Evolutionary conservation across 371 early-diverging fungal species (phyloP).

Genomic region (Encephalitozoon cuniculi): DNA sequence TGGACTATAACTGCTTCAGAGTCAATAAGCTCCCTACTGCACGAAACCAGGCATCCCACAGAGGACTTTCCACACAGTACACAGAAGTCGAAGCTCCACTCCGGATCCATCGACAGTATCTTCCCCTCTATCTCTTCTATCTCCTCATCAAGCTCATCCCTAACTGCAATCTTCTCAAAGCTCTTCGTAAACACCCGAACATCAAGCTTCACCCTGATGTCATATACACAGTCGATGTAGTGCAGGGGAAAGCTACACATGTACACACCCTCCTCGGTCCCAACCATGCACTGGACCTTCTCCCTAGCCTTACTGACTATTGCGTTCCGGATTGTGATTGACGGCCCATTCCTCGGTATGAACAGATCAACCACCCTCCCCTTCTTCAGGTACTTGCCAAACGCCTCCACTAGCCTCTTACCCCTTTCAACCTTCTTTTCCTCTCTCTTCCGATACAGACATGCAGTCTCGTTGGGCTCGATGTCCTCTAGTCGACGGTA

Average conservation of each 20-base stretch:
- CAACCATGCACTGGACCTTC: background rate
- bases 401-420: background rate
- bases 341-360: conserved; percentile 30
- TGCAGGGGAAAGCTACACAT: conserved; percentile 2
- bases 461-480: background rate
- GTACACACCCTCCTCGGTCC: background rate
- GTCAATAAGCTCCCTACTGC: conserved; percentile 1
- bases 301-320: conserved; percentile 27
- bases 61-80: conserved; percentile 33
- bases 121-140: background rate
- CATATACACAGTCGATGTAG: conserved; percentile 27
- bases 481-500: background rate
- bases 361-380: conserved; percentile 50
- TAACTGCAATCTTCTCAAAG: conserved; percentile 23
- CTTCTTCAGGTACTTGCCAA: conserved; percentile 6
- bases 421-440: conserved; percentile 6
- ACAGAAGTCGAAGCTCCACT: conserved; percentile 28
- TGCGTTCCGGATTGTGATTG: conserved; percentile 21
- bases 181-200: conserved; percentile 36
- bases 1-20: background rate
- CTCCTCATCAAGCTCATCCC: conserved; percentile 10
- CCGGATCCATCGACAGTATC: background rate
- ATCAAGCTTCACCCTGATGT: conserved; percentile 34
- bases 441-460: conserved; percentile 3
- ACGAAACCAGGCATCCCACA: conserved; percentile 11